These are phyloP conservation scores for Neonectria coccinea DNA, from an alignment of 2,329 filamentous ascomycete genomes.

Conservation along the genomic window DNA sequence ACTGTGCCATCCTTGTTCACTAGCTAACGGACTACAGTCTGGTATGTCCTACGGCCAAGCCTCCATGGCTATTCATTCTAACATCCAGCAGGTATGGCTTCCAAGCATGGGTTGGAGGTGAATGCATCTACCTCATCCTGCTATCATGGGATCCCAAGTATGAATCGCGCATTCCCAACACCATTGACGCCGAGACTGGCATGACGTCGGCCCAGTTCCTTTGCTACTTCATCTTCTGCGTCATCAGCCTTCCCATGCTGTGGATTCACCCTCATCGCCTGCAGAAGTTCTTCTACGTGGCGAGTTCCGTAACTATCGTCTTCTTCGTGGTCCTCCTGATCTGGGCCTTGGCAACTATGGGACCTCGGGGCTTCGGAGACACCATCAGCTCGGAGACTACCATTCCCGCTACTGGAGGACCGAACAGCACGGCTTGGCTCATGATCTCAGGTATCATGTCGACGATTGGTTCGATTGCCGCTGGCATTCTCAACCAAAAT, in stretches of 20 bases:
- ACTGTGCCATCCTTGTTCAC: not conserved
- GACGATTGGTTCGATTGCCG: conserved; percentile 53
- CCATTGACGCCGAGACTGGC: conserved; percentile 54
- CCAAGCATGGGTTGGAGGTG: conserved; percentile 60
- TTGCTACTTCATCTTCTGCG: conserved; percentile 57
- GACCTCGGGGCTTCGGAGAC: conserved; percentile 53
- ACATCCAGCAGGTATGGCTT: conserved; percentile 54
- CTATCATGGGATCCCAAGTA: conserved; percentile 59
- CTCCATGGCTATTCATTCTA: not conserved
- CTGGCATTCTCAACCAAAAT: conserved; percentile 54
- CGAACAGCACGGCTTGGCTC: conserved; percentile 51
- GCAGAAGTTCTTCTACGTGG: conserved; percentile 56
- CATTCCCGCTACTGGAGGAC: conserved; percentile 45
- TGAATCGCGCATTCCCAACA: conserved; percentile 56
- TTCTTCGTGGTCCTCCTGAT: conserved; percentile 58
- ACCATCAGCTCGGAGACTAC: conserved; percentile 43
- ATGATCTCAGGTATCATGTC: conserved; percentile 53
- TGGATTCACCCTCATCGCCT: conserved; percentile 59
- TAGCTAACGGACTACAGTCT: conserved; percentile 20
- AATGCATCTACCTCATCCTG: conserved; percentile 59
- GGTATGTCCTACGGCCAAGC: conserved; percentile 2
- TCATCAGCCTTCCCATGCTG: conserved; percentile 57
- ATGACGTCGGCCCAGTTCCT: conserved; percentile 60
- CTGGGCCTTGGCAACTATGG: conserved; percentile 59
- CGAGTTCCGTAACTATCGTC: conserved; percentile 53